Evolutionary conservation across 1,284 basidiomycete genomes (phyloP).

Genomic region (Ustilago hordei): DNA sequence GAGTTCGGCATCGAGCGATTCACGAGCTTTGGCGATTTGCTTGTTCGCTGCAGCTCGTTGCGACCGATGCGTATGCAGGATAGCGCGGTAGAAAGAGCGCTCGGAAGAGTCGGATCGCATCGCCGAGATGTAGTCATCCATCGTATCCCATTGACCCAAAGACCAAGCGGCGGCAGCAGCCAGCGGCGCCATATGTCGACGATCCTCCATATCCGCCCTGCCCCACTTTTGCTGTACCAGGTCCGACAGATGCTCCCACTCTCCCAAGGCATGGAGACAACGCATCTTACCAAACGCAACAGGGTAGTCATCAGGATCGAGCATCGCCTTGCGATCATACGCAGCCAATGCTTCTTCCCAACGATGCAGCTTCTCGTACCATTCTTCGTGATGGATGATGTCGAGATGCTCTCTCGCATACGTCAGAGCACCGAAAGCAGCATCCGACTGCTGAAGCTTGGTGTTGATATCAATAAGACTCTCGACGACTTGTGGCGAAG

Average conservation of each 20-base stretch:
- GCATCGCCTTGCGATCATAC: slow-evolving; percentile 83
- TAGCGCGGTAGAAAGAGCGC: slow-evolving; percentile 94
- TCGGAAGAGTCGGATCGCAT: slow-evolving; percentile 96
- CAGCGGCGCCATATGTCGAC: slow-evolving; percentile 92
- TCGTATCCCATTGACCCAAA: slow-evolving; percentile 94
- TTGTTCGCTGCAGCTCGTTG: slow-evolving; percentile 90
- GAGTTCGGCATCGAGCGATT: slow-evolving; percentile 90
- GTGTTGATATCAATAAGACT: slow-evolving; percentile 97
- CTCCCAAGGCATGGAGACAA: slow-evolving; percentile 94
- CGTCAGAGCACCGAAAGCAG: slow-evolving; percentile 67
- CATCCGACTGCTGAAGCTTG: slow-evolving; percentile 82
- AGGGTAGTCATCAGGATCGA: slow-evolving; percentile 73
- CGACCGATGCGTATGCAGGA: slow-evolving; percentile 93
- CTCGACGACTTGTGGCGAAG: slow-evolving; percentile 84
- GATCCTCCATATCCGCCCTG: slow-evolving; percentile 83
- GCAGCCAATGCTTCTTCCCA: slow-evolving; percentile 94
- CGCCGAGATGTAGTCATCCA: slow-evolving; percentile 96
- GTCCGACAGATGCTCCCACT: slow-evolving; percentile 92
- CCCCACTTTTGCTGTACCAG: slow-evolving; percentile 92
- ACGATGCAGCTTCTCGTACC: slow-evolving; percentile 95
- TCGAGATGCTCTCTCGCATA: slow-evolving; percentile 73
- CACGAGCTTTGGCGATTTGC: slow-evolving; percentile 94
- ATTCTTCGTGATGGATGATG: slow-evolving; percentile 89
- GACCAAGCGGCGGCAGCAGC: slow-evolving; percentile 98
- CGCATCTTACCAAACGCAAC: slow-evolving; percentile 90